Conservation (phyloP, 805 yeast species). For the Hanseniaspora osmophila region DNA sequence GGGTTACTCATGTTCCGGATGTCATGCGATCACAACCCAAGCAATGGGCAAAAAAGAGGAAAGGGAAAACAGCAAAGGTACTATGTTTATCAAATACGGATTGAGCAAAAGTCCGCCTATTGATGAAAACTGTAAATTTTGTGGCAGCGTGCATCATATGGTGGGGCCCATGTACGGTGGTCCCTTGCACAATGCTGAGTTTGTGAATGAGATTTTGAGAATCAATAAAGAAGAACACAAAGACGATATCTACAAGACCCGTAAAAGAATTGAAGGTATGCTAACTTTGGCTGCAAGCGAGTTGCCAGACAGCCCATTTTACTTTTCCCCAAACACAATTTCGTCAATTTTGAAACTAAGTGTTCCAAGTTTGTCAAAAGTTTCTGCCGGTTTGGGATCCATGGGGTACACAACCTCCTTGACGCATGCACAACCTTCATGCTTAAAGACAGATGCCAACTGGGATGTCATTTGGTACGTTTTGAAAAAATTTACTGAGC, state of each 20-base stretch:
- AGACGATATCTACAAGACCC: constrained; percentile 55
- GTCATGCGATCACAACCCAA: constrained; percentile 61
- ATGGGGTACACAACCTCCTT: constrained; percentile 70
- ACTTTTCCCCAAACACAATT: constrained; percentile 65
- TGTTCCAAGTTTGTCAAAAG: constrained; percentile 61
- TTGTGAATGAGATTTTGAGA: constrained; percentile 49
- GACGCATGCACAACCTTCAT: constrained; percentile 79
- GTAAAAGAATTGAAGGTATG: constrained; percentile 84
- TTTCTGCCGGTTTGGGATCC: constrained; percentile 72
- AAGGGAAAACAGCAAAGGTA: constrained; percentile 26
- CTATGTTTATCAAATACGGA: constrained; percentile 36
- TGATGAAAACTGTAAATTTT: constrained; percentile 49
- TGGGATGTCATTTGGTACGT: constrained; percentile 67
- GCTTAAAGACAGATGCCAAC: constrained; percentile 83
- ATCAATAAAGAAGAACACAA: constrained; percentile 35
- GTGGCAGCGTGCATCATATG: constrained; percentile 56
- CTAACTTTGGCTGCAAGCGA: constrained; percentile 69
- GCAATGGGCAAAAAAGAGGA: constrained; percentile 51
- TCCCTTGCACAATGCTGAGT: constrained; percentile 52
- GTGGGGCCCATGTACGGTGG: constrained; percentile 98
- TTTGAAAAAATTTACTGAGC: constrained; percentile 46
- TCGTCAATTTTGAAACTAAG: constrained; percentile 68
- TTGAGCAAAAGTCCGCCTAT: constrained; percentile 53
- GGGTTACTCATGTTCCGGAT: constrained; percentile 68
- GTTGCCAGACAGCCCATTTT: constrained; percentile 53